Base-by-base conservation (phyloP, 2,329 filamentous ascomycete species). In the Dactylella cylindrospora region DNA sequence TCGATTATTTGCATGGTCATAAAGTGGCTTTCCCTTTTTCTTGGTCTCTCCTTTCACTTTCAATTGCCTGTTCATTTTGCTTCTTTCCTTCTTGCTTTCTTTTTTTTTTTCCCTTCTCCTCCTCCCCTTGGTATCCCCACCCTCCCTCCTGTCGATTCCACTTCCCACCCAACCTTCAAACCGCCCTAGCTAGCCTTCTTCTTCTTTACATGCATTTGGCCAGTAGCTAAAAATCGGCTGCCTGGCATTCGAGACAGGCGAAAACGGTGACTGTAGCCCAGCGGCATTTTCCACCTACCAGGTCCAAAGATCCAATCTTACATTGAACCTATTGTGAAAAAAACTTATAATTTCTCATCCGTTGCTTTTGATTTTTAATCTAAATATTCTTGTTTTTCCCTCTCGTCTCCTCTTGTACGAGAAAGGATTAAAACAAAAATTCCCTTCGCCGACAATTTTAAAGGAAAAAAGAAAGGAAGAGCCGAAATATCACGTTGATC, bases 241-340 rank as follows among this genome's bases (percentile, higher is more conserved):
- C 57, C 57, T 54, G 57, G 49, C 54, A 50, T 47, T 49, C 49
- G 50, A 53, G 55, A 61, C 55, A 53, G 36, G 33, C 46, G 45
- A 62, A 32, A 28, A 39, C 23, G 23, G 10, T 25, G 22, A n/a
- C 47, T 15, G 7, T 15, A 19, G 17, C n/a, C 5, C 19, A 54
- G 57, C 57, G 57, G 57, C 36, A 62, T 62, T 62, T 62, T 62
- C 57, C 49, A 62, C 26, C 20, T 28, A 50, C 50, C 45, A 44
- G 54, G 26, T 40, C 19, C 36, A 12, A n/a, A n/a, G 23, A 13
- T 38, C 23, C 29, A 52, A 46, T 61, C 54, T 52, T 45, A 52
- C 39, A 40, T 52, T 36, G 43, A n/a, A 39, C 45, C 23, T 32
- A 33, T 41, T 49, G 57, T 49, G 49, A 53, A 62, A n/a, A n/a